These are phyloP conservation scores for Diophrys appendiculata DNA, from an alignment of 73 alveolate species.

Conservation along the genomic window DNA sequence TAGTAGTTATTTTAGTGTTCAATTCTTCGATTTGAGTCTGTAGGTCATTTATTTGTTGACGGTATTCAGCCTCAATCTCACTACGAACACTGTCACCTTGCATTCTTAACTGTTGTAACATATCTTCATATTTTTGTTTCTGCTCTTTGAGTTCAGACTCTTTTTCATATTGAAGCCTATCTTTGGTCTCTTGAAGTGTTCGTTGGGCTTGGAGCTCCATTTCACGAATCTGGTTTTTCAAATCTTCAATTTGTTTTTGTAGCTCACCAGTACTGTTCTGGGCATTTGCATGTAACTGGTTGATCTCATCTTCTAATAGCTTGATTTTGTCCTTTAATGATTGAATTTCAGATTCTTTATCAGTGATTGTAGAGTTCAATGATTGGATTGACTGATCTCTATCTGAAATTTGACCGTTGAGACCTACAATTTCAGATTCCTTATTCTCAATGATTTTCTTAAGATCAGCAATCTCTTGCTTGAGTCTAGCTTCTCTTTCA, in stretches of 20 bases:
- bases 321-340: conserved; percentile 11
- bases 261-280: conserved; percentile 10
- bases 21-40: conserved; percentile 27
- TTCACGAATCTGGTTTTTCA: conserved; percentile 23
- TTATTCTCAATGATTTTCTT: conserved; percentile 11
- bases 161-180: conserved; percentile 16
- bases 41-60: conserved; percentile 23
- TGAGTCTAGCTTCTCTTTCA: conserved; percentile 35
- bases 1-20: background rate
- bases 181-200: conserved; percentile 18
- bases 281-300: background rate
- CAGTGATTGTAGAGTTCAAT: conserved; percentile 1
- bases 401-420: background rate
- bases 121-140: conserved; percentile 30
- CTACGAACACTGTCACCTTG: conserved; percentile 15
- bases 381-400: conserved; percentile 18
- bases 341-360: conserved; percentile 16
- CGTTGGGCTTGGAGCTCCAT: background rate
- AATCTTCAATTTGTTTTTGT: conserved; percentile 35
- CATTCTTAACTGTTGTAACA: conserved; percentile 23
- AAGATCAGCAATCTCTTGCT: conserved; percentile 46
- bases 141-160: conserved; percentile 19
- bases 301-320: conserved; percentile 5
- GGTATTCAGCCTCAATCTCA: conserved; percentile 4
- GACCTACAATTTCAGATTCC: conserved; percentile 1